Evolutionary conservation across 371 early-diverging fungal genomes (phyloP).

Genomic region (Syncephalastrum sp.): DNA sequence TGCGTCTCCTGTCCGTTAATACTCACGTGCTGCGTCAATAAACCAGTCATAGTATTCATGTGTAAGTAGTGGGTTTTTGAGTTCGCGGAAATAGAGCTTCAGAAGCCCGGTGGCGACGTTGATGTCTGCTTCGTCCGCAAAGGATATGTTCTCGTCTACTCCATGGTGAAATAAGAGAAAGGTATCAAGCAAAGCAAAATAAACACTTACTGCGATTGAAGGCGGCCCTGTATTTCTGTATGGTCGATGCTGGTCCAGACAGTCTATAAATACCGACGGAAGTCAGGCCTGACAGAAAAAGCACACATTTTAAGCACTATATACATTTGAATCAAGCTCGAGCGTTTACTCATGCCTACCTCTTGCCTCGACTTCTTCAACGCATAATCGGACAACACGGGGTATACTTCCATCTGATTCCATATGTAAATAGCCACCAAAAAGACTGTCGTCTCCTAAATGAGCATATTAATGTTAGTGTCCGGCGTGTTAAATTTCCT

Average conservation of each 20-base stretch:
- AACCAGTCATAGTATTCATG: conserved; percentile 77
- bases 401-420: conserved; percentile 57
- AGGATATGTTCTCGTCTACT: conserved; percentile 34
- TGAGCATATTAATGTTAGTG: background rate
- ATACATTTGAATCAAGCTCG: background rate
- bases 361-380: conserved; percentile 66
- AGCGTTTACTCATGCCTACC: conserved; percentile 23
- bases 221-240: conserved; percentile 61
- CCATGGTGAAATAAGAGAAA: background rate
- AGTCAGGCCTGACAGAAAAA: conserved; percentile 32
- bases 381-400: conserved; percentile 61
- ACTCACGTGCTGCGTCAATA: conserved; percentile 73
- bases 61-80: conserved; percentile 75
- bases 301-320: background rate
- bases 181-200: background rate
- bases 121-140: conserved; percentile 67
- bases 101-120: conserved; percentile 75
- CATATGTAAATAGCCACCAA: conserved; percentile 64
- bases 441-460: conserved; percentile 41
- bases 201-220: conserved; percentile 55
- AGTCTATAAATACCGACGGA: conserved; percentile 83
- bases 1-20: background rate
- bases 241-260: conserved; percentile 73
- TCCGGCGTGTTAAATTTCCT: no score
- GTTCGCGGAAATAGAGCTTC: conserved; percentile 83